These are phyloP conservation scores for Ramaria rubella DNA, from an alignment of 768 basidiomycete species.

Conservation along the genomic window DNA sequence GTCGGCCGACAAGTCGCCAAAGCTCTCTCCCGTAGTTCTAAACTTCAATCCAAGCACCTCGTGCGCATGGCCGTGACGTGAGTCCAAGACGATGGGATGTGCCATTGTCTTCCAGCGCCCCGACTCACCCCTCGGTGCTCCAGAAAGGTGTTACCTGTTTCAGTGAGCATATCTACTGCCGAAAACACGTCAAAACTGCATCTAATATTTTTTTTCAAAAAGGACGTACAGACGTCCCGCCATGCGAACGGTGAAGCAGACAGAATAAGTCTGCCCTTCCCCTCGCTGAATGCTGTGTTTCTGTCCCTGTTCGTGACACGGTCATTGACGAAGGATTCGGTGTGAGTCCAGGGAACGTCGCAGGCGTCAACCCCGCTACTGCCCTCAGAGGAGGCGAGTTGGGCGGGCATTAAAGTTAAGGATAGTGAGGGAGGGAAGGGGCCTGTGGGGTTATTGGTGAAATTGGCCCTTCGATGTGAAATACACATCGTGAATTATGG, in stretches of 20 bases:
- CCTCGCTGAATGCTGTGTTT: slow-evolving; percentile 22
- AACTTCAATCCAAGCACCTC: slow-evolving; percentile 28
- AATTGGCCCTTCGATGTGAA: too few species aligned
- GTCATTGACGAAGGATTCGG: slow-evolving; percentile 42
- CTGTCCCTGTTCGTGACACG: slow-evolving; percentile 50
- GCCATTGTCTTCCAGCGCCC: slow-evolving; percentile 1
- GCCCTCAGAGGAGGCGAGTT: slow-evolving; percentile 17
- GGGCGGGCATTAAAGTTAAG: neutral
- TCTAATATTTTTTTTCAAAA: too few species aligned
- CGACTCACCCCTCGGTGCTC: slow-evolving; percentile 7
- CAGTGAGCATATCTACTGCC: neutral
- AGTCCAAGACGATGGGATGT: slow-evolving; percentile 21
- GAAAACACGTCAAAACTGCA: too few species aligned
- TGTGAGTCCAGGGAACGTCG: slow-evolving; percentile 50
- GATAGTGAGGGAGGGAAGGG: slow-evolving; percentile 10
- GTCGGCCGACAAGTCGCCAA: neutral
- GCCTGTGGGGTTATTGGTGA: slow-evolving; percentile 35
- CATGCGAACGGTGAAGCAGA: neutral
- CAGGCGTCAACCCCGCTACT: slow-evolving; percentile 49
- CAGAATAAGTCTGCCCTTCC: neutral
- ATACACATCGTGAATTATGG: too few species aligned
- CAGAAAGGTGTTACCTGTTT: slow-evolving; percentile 13
- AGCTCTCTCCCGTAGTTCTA: neutral
- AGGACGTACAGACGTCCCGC: too few species aligned
- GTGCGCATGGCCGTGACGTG: slow-evolving; percentile 23